Percentiles rank a stretch among this genome's conserved stretches.
Conservation (phyloP, 768 basidiomycete species). For the Mycena floridula region DNA sequence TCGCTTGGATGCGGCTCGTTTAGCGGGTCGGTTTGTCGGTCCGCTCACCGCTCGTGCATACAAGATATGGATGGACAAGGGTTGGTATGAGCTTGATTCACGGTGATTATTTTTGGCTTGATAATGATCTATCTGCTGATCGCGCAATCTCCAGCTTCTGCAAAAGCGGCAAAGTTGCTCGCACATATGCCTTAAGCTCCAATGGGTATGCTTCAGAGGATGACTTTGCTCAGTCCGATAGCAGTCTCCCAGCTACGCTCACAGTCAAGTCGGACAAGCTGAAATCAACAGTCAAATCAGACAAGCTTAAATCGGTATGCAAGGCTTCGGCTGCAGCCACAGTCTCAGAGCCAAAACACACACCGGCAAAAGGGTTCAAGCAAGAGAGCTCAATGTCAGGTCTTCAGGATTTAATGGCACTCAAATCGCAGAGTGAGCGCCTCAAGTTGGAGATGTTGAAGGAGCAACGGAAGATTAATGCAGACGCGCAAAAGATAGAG, state of each 20-base stretch:
- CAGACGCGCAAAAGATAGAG: background rate
- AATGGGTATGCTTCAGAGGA: background rate
- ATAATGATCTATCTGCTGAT: background rate
- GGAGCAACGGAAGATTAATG: background rate
- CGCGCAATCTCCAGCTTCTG: background rate
- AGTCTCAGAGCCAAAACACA: too few species aligned
- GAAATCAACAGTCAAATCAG: too few species aligned
- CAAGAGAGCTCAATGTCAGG: too few species aligned
- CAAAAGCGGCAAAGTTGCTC: background rate
- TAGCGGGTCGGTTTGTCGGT: too few species aligned
- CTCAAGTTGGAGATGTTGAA: background rate
- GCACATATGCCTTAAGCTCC: background rate
- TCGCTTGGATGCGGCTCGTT: too few species aligned
- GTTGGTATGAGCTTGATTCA: background rate
- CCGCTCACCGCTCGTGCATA: too few species aligned
- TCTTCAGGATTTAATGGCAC: too few species aligned
- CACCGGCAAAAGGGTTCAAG: too few species aligned
- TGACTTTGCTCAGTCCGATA: background rate
- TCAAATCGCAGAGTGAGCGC: background rate
- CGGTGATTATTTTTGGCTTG: background rate
- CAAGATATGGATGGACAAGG: background rate
- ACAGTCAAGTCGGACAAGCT: background rate
- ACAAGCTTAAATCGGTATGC: too few species aligned
- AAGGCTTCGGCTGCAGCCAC: too few species aligned
- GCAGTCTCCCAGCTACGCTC: background rate